Conservation (phyloP, 2,329 filamentous ascomycete species). For the Alternaria incomplexa region DNA sequence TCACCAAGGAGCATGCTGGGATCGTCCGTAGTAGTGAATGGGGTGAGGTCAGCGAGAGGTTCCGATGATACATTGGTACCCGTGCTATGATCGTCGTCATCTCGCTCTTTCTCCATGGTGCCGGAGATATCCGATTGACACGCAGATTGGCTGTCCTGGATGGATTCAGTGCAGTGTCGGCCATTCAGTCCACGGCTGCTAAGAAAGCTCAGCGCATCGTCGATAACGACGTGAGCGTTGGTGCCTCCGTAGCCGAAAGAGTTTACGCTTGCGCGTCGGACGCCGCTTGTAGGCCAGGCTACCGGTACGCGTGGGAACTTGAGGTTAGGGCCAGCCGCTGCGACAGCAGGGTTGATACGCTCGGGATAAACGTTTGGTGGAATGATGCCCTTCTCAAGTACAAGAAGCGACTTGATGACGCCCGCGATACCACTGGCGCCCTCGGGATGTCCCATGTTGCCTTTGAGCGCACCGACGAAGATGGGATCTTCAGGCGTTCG, state of each 20-base stretch:
- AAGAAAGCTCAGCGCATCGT: slow-evolving; percentile 19
- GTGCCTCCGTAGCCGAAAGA: slow-evolving; percentile 38
- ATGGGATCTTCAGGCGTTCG: slow-evolving; percentile 15
- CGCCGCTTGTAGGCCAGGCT: slow-evolving; percentile 17
- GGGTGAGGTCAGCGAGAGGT: neutral
- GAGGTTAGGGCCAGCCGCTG: slow-evolving; percentile 9
- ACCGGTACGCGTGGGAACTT: slow-evolving; percentile 10
- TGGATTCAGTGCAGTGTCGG: neutral
- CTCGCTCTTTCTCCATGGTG: neutral
- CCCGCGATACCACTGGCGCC: slow-evolving; percentile 46
- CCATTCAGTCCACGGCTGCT: neutral
- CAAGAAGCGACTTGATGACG: slow-evolving; percentile 48
- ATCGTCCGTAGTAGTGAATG: neutral
- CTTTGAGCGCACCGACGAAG: slow-evolving; percentile 28
- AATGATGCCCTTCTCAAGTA: slow-evolving; percentile 44
- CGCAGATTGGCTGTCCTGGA: neutral
- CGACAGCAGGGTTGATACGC: slow-evolving; percentile 35
- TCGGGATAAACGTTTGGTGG: slow-evolving; percentile 12
- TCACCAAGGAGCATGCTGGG: neutral
- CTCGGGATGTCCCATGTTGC: slow-evolving; percentile 50
- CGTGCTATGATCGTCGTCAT: neutral
- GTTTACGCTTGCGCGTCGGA: slow-evolving; percentile 28
- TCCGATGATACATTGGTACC: neutral
- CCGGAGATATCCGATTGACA: neutral
- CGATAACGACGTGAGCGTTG: slow-evolving; percentile 25